Conservation (phyloP, 345 rosid species). For the Rubroshorea leprosula region DNA sequence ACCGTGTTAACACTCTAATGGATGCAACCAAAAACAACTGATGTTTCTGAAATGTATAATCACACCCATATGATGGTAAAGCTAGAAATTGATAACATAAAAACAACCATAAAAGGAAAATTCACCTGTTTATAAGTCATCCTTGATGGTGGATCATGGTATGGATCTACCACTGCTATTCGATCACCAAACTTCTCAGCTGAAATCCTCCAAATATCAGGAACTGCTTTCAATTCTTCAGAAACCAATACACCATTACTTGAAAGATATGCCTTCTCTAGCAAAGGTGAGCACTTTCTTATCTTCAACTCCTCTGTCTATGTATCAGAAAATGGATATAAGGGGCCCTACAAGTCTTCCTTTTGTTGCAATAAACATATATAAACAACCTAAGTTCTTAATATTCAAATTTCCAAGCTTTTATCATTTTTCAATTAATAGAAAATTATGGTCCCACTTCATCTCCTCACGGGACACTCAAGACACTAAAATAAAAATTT, state of each 20-base stretch:
- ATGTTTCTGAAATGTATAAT: not conserved
- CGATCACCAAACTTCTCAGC: conserved; percentile 75
- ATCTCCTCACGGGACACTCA: no score
- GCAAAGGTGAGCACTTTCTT: conserved; percentile 55
- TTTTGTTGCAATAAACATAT: no score
- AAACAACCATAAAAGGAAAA: not conserved
- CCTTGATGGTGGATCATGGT: conserved; percentile 75
- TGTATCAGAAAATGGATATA: conserved; percentile 8
- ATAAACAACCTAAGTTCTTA: no score
- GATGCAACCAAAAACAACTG: no score
- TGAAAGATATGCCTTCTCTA: conserved; percentile 41
- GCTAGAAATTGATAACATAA: not conserved
- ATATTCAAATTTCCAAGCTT: not conserved
- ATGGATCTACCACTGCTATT: conserved; percentile 73
- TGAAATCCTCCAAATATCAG: conserved; percentile 87
- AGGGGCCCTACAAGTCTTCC: conserved; percentile 1
- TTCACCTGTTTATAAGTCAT: conserved; percentile 74
- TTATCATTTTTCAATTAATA: no score
- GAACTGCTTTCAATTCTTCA: conserved; percentile 77
- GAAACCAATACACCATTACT: conserved; percentile 27
- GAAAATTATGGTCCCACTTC: no score
- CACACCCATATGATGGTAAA: not conserved
- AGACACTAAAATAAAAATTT: no score
- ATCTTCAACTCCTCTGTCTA: conserved; percentile 46
- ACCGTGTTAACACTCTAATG: no score